Evolutionary conservation across 106 monocot genomes (phyloP).

Genomic region (Cymbidium sinense): DNA sequence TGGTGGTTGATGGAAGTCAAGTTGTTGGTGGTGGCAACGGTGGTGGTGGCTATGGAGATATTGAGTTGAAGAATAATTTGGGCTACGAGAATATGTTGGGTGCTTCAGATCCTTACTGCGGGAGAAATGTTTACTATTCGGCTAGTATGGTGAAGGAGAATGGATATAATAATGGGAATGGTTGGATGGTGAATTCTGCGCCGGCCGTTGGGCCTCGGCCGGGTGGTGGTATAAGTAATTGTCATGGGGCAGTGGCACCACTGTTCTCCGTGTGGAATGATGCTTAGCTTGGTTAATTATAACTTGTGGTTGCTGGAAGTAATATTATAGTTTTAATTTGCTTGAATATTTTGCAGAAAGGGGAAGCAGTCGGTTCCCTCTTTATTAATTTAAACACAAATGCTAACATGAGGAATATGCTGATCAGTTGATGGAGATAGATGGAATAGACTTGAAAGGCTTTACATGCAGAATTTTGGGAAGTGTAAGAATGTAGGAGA

Average conservation of each 20-base stretch:
- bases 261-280: slow-evolving; percentile 51
- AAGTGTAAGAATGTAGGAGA: too few relatives aligned
- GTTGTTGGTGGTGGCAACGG: slow-evolving; percentile 13
- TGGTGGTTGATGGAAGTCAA: slow-evolving; percentile 29
- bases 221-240: slow-evolving; percentile 9
- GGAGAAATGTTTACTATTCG: slow-evolving; percentile 37
- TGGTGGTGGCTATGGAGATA: slow-evolving; percentile 18
- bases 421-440: too few relatives aligned
- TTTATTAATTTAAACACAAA: too few relatives aligned
- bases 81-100: slow-evolving; percentile 5
- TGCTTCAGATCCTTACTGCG: slow-evolving; percentile 25
- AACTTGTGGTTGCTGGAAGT: too few relatives aligned
- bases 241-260: slow-evolving; percentile 24
- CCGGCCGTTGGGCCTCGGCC: slow-evolving; percentile 8
- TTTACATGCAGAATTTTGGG: too few relatives aligned
- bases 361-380: too few relatives aligned
- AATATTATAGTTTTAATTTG: too few relatives aligned
- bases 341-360: too few relatives aligned
- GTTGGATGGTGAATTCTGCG: slow-evolving; percentile 14
- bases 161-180: slow-evolving; percentile 3
- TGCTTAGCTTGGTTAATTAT: slow-evolving; percentile 8
- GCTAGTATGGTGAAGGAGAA: slow-evolving; percentile 7
- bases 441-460: too few relatives aligned
- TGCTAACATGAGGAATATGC: too few relatives aligned
- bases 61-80: slow-evolving; percentile 24